Evolutionary conservation across 805 yeast genomes (phyloP), one percentile per base, ranked within the genome.

Genomic region (Nakazawaea siamensis): DNA sequence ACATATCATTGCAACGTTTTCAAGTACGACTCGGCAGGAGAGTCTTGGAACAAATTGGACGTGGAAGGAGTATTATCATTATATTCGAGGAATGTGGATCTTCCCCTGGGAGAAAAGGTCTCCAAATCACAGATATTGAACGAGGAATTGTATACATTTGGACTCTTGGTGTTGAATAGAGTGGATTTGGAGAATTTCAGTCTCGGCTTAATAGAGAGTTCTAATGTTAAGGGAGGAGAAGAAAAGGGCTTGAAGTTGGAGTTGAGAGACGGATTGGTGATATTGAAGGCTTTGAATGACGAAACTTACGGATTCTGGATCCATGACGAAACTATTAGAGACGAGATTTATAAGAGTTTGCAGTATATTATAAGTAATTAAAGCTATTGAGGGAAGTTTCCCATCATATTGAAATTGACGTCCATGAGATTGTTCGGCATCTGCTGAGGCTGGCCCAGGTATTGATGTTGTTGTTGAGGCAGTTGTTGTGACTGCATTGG

Each of bases 241-340:
- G 25, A 35, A 16, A 29, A 33, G 19, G 70, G 67, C 37, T 70
- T 80, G 70, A 74, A 76, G 31, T 75, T 77, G 24, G 90, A 82
- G 44, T 66, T 73, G 40, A 74, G 76, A 42, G 84, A 76, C 38
- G 80, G 78, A 38, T 63, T 81, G 50, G 72, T 83, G 27, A 82
- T 83, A 36, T 70, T 83, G 15, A 76, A 76, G 50, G 78, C 76
- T 47, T 58, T 78, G 33, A 59, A 70, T 33, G 86, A 81, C 16
- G 83, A 79, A 29, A 78, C 81, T 10, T 82, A 68, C 52, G 94
- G 94, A 1, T 58, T 83, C 31, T 83, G 92, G 92, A 66, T 82
- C 15, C 83, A 79, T 49, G 75, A 80, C 37, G 76, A 69, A 29
- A 72, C 67, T 6, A 88, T 81, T 48, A 64, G 90, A 52, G 68